Percentiles rank a stretch among this genome's conserved stretches.
Evolutionary conservation across 1,284 basidiomycete species (phyloP).

Genomic region (Irpex sp.): DNA sequence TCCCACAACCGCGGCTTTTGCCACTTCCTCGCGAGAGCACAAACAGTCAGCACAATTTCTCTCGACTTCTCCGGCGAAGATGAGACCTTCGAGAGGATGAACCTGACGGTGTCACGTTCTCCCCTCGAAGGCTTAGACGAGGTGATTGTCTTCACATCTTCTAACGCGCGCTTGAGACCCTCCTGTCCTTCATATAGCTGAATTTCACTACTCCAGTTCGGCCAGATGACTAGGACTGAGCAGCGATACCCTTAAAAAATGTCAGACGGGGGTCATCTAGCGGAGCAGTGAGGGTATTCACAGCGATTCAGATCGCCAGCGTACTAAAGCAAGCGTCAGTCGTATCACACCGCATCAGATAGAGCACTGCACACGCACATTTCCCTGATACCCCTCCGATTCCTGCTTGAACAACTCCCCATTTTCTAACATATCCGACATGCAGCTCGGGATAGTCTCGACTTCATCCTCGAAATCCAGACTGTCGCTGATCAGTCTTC

Average conservation of each 20-base stretch:
- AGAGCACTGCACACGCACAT: neutral
- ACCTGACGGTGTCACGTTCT: neutral
- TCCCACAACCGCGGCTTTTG: neutral
- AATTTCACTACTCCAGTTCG: neutral
- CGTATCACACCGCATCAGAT: too few species aligned
- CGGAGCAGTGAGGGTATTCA: neutral
- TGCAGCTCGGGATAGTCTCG: slow-evolving; percentile 30
- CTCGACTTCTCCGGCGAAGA: neutral
- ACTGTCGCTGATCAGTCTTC: neutral
- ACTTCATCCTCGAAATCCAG: neutral
- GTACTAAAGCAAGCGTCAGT: neutral
- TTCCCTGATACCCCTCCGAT: slow-evolving; percentile 37
- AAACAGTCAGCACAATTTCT: neutral
- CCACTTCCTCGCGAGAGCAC: neutral
- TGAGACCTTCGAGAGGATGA: neutral
- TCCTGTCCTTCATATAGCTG: neutral
- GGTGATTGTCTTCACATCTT: neutral
- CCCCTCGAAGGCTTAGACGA: neutral
- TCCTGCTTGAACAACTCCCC: slow-evolving; percentile 33
- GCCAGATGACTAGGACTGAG: slow-evolving; percentile 3
- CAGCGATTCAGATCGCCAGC: neutral
- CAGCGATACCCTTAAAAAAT: neutral
- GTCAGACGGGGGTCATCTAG: neutral
- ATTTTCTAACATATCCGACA: slow-evolving; percentile 26
- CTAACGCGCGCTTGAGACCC: neutral